Evolutionary conservation across 225 moss, liverwort and hornwort genomes (phyloP).

Genomic region (Straminergon stramineum): DNA sequence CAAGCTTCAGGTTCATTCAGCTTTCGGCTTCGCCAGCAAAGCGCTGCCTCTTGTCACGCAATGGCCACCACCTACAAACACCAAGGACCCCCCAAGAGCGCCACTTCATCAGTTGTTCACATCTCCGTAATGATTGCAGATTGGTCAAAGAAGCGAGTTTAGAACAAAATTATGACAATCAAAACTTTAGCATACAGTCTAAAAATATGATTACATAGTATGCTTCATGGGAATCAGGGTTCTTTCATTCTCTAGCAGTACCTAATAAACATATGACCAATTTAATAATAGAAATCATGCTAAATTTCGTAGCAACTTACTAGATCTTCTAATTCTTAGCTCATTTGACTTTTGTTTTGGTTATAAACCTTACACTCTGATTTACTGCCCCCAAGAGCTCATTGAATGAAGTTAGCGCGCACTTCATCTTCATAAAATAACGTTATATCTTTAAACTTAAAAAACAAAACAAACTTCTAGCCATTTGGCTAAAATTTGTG

Average conservation of each 20-base stretch:
- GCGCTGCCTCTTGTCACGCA: neutral
- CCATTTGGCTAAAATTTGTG: neutral
- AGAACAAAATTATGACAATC: neutral
- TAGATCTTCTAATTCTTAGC: neutral
- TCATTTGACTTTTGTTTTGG: neutral
- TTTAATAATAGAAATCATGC: too few species aligned
- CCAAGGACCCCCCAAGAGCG: neutral
- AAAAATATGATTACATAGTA: neutral
- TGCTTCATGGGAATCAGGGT: too few species aligned
- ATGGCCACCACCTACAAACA: neutral
- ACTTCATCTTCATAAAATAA: neutral
- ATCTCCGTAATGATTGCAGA: neutral
- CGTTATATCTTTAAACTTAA: neutral
- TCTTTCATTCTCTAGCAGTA: neutral
- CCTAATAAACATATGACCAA: neutral
- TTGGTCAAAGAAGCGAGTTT: neutral
- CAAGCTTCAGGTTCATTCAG: conserved; percentile 3
- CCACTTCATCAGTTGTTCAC: neutral
- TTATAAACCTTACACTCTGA: neutral
- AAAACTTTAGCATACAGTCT: neutral
- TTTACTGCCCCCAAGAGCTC: neutral
- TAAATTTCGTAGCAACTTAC: neutral
- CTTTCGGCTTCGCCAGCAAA: conserved; percentile 6
- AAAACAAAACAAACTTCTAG: neutral
- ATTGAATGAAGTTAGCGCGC: neutral